Percentiles rank a stretch among this genome's conserved stretches.
Conservation (phyloP, 805 yeast genomes). For the Babjeviella inositovora region DNA sequence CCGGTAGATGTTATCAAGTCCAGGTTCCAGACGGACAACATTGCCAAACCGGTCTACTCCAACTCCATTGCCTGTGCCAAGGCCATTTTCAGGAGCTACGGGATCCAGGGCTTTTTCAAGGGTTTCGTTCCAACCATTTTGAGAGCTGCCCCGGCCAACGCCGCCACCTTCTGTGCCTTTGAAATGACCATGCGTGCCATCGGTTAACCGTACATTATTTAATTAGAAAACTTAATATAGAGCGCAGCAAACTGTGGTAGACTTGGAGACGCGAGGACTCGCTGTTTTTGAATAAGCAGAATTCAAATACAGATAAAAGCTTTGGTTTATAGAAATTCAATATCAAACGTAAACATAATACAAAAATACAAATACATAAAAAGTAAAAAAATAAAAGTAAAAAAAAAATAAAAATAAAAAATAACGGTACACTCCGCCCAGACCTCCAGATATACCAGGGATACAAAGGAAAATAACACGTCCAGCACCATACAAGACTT, state of each 20-base stretch:
- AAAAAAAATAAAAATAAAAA: too few relatives aligned
- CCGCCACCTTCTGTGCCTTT: slow-evolving; percentile 89
- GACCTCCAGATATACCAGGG: neutral
- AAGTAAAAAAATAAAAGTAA: too few relatives aligned
- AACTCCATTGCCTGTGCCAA: slow-evolving; percentile 43
- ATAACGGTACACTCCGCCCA: too few relatives aligned
- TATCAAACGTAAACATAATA: too few relatives aligned
- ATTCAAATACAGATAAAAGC: too few relatives aligned
- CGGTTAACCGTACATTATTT: slow-evolving; percentile 12
- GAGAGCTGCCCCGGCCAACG: slow-evolving; percentile 97
- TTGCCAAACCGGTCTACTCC: slow-evolving; percentile 40
- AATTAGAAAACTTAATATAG: too few relatives aligned
- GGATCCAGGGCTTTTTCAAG: slow-evolving; percentile 67
- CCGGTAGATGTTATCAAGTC: slow-evolving; percentile 91
- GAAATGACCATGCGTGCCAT: slow-evolving; percentile 71
- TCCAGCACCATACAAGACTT: slow-evolving; percentile 4
- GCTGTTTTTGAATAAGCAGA: too few relatives aligned
- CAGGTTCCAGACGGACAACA: slow-evolving; percentile 57
- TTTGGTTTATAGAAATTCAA: too few relatives aligned
- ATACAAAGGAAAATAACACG: neutral
- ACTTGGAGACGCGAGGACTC: too few relatives aligned
- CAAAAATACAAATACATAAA: too few relatives aligned
- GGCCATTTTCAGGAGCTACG: slow-evolving; percentile 37
- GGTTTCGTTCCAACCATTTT: slow-evolving; percentile 88
- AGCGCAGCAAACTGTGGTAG: too few relatives aligned